Base-by-base conservation (phyloP, 345 rosid genomes). In the Brassica cretica region DNA sequence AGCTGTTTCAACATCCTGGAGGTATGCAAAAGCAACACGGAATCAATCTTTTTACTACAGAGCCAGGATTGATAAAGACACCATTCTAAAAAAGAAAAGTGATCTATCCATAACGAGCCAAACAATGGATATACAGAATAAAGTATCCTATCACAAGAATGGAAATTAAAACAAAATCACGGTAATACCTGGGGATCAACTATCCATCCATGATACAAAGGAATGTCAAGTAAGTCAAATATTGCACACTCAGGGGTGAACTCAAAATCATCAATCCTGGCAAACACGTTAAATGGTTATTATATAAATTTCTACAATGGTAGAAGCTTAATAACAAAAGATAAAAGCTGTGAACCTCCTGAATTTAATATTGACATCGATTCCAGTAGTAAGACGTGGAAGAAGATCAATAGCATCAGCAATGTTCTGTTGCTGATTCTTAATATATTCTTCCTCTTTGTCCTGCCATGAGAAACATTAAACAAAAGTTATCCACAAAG, bases 241-340 rank as follows among this genome's bases (percentile, higher is more conserved):
- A 96, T 96, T 41, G 98, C 98, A 82, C 98, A 90, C 74, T 91
- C 99, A 25, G 84, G 93, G 62, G 99, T 96, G 78, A 91, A 93
- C 88, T 96, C 99, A 59, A 96, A 96, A 87, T 93, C 99, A 85
- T 87, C 89, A 87, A 96, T 90, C 86, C 98, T 95, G 99, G 99
- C 82, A 82, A 67, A 64, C 76, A 76, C 0, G 24, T 21, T 21
- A 21, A 21, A 41, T n/a, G 3, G 39, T 44, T 67, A 59, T 4
- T 12, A 75, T 5, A 65, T 0, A 2, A 70, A 59, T 18, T 5
- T 70, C 32, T 2, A 62, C 27, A 33, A 44, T 44, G 16, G 7
- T 15, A 49, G 7, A 63, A 55, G 16, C 56, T 51, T 16, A 49
- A 19, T 24, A 62, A 73, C 11, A 66, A 67, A 39, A 70, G 19